Base-by-base conservation (phyloP, 169 alveolate genomes). In the Toxoplasma gondii region DNA sequence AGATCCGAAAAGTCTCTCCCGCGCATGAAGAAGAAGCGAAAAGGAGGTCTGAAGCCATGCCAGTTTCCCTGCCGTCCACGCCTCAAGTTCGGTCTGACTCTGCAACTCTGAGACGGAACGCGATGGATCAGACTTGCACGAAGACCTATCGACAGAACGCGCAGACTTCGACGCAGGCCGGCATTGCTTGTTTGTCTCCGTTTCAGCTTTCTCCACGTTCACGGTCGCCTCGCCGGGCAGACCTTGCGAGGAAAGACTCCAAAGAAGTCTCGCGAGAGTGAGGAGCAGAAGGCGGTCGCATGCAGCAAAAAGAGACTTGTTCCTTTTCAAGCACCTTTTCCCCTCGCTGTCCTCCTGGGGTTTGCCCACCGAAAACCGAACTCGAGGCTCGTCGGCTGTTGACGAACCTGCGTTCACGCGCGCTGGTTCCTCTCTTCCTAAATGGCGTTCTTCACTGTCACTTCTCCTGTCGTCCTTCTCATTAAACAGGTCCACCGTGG, bases 251-350 rank as follows among this genome's bases (percentile, higher is more conserved):
- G 74, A 16, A 4, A 64, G 74, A 16, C 7, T 31, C 74, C 74
- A 64, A 31, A 64, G 9, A 19, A 74, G 39, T 31, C 84, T 36
- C 39, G n/a, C 43, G 84, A 74, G 44, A 2, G 84, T 34, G 44
- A 74, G 49, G 84, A 31, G 44, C 9, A 74, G 84, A n/a, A 74
- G 84, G 44, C 39, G 44, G 84, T 74, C 45, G 44, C 84, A 74
- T n/a, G 84, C 39, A n/a, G 38, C 74, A 19, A 64, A 64, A 31
- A 4, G 74, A 4, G 74, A 16, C 29, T 64, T 64, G 24, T 27
- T 64, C 29, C n/a, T 64, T 31, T 64, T 64, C 74, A 7, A 4
- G 29, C 34, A 64, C 7, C 22, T 64, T 31, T 64, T 64, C 74
- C n/a, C 74, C 34, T 4, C 74, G 24, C n/a, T 31, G 74, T 27